Percentiles rank a stretch among this genome's conserved stretches.
phyloP scores from a whole-genome alignment of 352 stramenopile species.

The Halophytophthora polymorphica region DNA sequence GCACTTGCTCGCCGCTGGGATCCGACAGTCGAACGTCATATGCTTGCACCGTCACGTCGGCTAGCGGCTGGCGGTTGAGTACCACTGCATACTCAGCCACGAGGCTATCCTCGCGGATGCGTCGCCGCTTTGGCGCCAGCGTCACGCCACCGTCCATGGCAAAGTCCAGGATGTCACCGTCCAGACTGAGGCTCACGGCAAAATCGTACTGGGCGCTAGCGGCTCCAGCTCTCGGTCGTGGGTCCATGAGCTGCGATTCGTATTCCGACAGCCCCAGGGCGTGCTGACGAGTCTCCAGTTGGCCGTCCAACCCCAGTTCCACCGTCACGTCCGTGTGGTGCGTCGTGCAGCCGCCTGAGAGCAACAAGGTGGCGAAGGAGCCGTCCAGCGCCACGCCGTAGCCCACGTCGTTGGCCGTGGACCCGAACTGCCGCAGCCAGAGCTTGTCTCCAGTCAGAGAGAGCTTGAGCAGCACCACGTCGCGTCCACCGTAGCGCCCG shows the following conservation, averaged over 20 bases:
- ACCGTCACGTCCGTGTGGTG: slow-evolving; percentile 41
- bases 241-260: slow-evolving; percentile 55
- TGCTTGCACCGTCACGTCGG: slow-evolving; percentile 41
- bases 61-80: slow-evolving; percentile 59
- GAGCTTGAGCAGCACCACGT: slow-evolving; percentile 67
- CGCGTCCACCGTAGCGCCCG: slow-evolving; percentile 59
- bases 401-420: slow-evolving; percentile 52
- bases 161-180: slow-evolving; percentile 64
- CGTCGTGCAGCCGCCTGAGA: slow-evolving; percentile 43
- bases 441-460: slow-evolving; percentile 45
- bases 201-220: slow-evolving; percentile 44
- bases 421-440: slow-evolving; percentile 70
- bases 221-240: slow-evolving; percentile 20
- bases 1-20: slow-evolving; percentile 19
- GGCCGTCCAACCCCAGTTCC: slow-evolving; percentile 38
- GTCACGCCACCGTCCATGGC: slow-evolving; percentile 70
- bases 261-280: slow-evolving; percentile 21
- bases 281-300: slow-evolving; percentile 36
- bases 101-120: slow-evolving; percentile 43
- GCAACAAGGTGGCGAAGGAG: slow-evolving; percentile 46
- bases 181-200: slow-evolving; percentile 43
- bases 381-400: slow-evolving; percentile 51
- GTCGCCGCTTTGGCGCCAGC: slow-evolving; percentile 39
- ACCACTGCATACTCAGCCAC: slow-evolving; percentile 64
- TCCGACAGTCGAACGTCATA: slow-evolving; percentile 36